Percentiles rank a stretch among this genome's conserved stretches.
phyloP scores from a whole-genome alignment of 805 yeast genomes.

The Wickerhamiella azymoides region DNA sequence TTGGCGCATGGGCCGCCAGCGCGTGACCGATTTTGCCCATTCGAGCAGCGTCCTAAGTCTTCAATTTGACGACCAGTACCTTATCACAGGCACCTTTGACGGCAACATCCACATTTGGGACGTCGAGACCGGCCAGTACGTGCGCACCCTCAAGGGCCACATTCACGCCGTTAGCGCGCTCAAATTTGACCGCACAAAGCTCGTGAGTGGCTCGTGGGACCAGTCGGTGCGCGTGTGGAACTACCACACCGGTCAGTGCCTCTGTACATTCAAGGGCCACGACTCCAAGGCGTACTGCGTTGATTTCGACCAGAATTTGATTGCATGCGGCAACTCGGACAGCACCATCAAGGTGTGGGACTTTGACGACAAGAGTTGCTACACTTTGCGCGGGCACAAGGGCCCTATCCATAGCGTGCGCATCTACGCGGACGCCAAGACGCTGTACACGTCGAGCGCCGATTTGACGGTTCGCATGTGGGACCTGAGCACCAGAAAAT shows the following conservation, averaged over 20 bases:
- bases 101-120: conserved; percentile 90
- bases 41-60: conserved; percentile 48
- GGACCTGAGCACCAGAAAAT: conserved; percentile 72
- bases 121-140: conserved; percentile 57
- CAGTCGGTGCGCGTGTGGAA: conserved; percentile 92
- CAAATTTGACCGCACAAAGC: conserved; percentile 74
- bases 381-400: conserved; percentile 82
- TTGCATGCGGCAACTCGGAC: conserved; percentile 91
- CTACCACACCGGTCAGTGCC: conserved; percentile 84
- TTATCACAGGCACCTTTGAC: conserved; percentile 89
- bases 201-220: conserved; percentile 87
- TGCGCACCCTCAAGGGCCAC: conserved; percentile 78
- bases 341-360: conserved; percentile 91
- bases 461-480: conserved; percentile 90
- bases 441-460: conserved; percentile 78
- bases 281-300: conserved; percentile 72
- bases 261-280: conserved; percentile 89
- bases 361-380: conserved; percentile 83
- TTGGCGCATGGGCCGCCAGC: conserved; percentile 78
- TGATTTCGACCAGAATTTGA: conserved; percentile 66
- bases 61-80: conserved; percentile 63
- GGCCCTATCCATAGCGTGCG: conserved; percentile 88
- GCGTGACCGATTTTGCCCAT: conserved; percentile 52
- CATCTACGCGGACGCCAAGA: conserved; percentile 63
- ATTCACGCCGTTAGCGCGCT: conserved; percentile 73